phyloP scores from a whole-genome alignment of 148 eudicot genomes.

The Rhododendron ferrugineum region DNA sequence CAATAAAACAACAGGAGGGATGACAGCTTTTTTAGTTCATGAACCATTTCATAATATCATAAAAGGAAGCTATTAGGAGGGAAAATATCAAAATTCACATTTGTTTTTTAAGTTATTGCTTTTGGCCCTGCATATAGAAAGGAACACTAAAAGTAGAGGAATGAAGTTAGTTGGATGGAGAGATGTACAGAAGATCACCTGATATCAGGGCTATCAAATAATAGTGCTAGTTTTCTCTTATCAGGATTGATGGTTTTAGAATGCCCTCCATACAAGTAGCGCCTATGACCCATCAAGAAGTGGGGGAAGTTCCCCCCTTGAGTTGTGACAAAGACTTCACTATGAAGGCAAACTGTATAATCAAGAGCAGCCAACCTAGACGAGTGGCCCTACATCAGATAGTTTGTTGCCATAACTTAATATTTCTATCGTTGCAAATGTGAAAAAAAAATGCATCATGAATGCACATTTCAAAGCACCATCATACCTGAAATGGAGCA shows the following conservation, averaged over 20 bases:
- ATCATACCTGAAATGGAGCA: slow-evolving; percentile 70
- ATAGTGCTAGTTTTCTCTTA: slow-evolving; percentile 71
- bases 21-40: neutral
- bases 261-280: slow-evolving; percentile 86
- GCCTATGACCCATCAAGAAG: slow-evolving; percentile 92
- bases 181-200: slow-evolving; percentile 38
- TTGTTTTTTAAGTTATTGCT: neutral
- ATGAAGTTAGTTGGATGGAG: neutral
- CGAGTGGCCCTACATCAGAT: slow-evolving; percentile 63
- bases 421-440: neutral
- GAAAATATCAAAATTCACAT: neutral
- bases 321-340: slow-evolving; percentile 92
- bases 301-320: slow-evolving; percentile 99
- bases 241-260: slow-evolving; percentile 86
- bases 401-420: neutral
- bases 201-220: slow-evolving; percentile 84
- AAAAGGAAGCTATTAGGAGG: neutral
- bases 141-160: neutral
- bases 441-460: neutral
- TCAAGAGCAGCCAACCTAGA: slow-evolving; percentile 98
- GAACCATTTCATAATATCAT: neutral
- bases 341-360: slow-evolving; percentile 91
- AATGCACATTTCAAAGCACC: neutral
- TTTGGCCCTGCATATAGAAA: neutral
- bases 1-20: neutral